phyloP scores from a whole-genome alignment of 257 asterid species.

The Primulina huaijiensis region DNA sequence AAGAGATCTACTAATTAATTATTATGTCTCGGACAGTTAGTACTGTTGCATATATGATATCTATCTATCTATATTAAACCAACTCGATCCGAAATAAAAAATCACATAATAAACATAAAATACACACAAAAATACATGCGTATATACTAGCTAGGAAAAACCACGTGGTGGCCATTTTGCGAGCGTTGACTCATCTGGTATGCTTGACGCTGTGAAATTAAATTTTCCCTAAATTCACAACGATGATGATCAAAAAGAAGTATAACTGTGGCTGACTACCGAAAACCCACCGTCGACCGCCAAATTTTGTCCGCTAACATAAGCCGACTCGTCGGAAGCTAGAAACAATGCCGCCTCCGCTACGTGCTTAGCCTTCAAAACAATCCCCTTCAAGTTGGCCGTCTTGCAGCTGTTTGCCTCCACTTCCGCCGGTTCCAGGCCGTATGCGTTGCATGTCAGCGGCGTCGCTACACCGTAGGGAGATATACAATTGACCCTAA shows the following conservation, averaged over 20 bases:
- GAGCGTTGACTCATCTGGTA: background rate
- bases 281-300: conserved; percentile 64
- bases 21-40: no score
- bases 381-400: conserved; percentile 47
- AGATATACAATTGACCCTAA: conserved; percentile 53
- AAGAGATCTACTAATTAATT: no score
- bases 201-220: no score
- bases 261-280: conserved; percentile 40
- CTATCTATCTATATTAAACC: no score
- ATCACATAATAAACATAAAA: background rate
- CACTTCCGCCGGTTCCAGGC: conserved; percentile 28
- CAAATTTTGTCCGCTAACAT: conserved; percentile 63
- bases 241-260: conserved; percentile 18
- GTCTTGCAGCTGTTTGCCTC: conserved; percentile 27
- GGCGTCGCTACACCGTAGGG: conserved; percentile 70
- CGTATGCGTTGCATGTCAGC: conserved; percentile 34
- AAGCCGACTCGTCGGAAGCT: conserved; percentile 67
- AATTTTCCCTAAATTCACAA: background rate
- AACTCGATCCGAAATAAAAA: background rate
- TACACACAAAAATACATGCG: background rate
- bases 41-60: no score
- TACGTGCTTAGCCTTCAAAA: conserved; percentile 40
- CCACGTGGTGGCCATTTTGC: background rate
- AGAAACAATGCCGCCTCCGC: conserved; percentile 57
- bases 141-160: no score